These are phyloP conservation scores for Volvariella surrecta DNA, from an alignment of 1,284 basidiomycete species.

Conservation along the genomic window DNA sequence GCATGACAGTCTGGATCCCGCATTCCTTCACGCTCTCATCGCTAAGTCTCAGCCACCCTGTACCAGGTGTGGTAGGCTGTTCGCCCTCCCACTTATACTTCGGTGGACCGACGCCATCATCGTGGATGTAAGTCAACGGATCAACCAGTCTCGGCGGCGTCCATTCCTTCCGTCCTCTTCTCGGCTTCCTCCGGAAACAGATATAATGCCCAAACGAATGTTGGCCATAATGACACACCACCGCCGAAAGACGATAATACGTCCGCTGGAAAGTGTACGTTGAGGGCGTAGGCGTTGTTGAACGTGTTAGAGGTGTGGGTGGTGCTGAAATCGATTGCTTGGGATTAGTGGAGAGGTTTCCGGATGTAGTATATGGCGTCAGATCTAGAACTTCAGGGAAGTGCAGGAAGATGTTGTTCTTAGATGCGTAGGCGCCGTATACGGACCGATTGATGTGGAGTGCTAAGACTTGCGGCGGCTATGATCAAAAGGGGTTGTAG, in stretches of 20 bases:
- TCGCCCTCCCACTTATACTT: constrained; percentile 28
- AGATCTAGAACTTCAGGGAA: constrained; percentile 86
- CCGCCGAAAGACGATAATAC: constrained; percentile 73
- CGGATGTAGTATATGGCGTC: constrained; percentile 74
- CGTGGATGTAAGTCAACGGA: constrained; percentile 26
- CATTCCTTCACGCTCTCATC: constrained; percentile 80
- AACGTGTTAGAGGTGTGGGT: constrained; percentile 33
- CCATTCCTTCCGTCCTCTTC: constrained; percentile 18
- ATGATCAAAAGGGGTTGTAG: constrained; percentile 6
- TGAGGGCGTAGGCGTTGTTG: constrained; percentile 46
- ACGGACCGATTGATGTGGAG: constrained; percentile 85
- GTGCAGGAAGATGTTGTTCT: constrained; percentile 72
- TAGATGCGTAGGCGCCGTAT: constrained; percentile 66
- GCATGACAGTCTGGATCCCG: constrained; percentile 65
- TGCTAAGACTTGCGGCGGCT: constrained; percentile 78
- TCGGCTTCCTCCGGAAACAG: constrained; percentile 78
- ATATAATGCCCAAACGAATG: constrained; percentile 91
- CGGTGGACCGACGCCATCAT: constrained; percentile 18
- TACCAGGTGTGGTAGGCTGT: constrained; percentile 20
- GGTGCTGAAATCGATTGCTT: constrained; percentile 59
- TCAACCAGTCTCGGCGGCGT: constrained; percentile 40
- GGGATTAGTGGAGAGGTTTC: constrained; percentile 61
- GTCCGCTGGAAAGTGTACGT: constrained; percentile 43
- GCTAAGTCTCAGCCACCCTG: constrained; percentile 78
- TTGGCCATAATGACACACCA: constrained; percentile 86